Base-by-base conservation (phyloP, 2,329 filamentous ascomycete species). In the Diaporthe citri region DNA sequence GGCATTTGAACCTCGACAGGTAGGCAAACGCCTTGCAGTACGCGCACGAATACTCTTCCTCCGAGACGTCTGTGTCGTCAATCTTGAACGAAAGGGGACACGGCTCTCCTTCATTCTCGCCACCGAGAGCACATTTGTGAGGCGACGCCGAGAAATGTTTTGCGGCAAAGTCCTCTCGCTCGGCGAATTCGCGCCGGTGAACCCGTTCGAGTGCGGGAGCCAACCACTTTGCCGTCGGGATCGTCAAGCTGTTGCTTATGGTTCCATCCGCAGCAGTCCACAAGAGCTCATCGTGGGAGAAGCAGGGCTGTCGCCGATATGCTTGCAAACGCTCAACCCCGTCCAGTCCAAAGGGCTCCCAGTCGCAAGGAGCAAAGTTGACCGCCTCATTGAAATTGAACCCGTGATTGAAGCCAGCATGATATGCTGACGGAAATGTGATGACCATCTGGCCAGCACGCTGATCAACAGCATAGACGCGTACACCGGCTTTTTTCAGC, bases 351-450 rank as follows among this genome's bases (percentile, higher is more conserved):
- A 92, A 97, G 0, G 95, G 95, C 80, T 99, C 97, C 97, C 97
- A 99, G 80, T 99, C 97, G 39, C 88, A 89, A 0, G 97, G 97
- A 0, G 97, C 97, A 84, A 99, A 99, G 82, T 99, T 99, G 79
- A 99, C 97, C 7, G 97, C 97, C 83, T 99, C 97, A 79, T 99
- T 99, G 84, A 98, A 97, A 82, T 99, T 99, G 87, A 99, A 99
- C 0, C 94, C 97, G 80, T 99, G 97, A 80, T 99, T 99, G 86
- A 99, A 99, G 0, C 97, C 97, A 8, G 97, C 96, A 82, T 99
- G 97, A 80, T 98, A 99, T 0, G 97, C 97, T 82, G 98, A 94
- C 0, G 97, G 97, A 80, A 98, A 99, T 0, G 97, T 99, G 77
- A 99, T 93, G 77, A 99, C 96, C 78, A 99, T 95, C 81, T 99